Conservation (phyloP, 208 protist genomes). For the Trypanosoma caninum region DNA sequence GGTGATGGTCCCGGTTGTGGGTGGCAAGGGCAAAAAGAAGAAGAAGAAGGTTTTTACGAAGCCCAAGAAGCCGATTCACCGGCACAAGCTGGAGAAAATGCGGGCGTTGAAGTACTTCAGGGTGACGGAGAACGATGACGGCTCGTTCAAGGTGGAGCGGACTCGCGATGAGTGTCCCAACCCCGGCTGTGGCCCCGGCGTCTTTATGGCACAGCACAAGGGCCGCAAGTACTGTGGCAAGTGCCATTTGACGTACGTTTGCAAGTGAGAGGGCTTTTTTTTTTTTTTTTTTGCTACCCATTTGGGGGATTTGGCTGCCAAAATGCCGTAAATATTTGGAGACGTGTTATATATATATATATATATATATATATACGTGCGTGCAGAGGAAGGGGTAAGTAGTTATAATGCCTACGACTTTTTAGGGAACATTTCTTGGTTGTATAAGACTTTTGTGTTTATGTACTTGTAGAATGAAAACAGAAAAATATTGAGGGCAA, state of each 20-base stretch:
- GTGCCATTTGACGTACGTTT: constrained; percentile 58
- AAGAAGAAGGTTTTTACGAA: constrained; percentile 99
- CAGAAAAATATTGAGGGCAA: too few species aligned
- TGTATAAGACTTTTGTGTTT: too few species aligned
- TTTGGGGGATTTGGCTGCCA: background rate
- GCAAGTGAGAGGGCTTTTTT: constrained; percentile 13
- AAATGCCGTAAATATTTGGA: background rate
- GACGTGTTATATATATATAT: too few species aligned
- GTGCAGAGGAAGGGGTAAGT: too few species aligned
- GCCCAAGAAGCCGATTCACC: constrained; percentile 99
- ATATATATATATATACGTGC: too few species aligned
- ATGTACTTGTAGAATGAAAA: too few species aligned
- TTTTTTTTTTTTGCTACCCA: background rate
- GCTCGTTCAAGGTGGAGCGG: constrained; percentile 93
- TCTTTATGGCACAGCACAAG: constrained; percentile 95
- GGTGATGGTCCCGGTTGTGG: constrained; percentile 85
- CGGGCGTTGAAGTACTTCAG: constrained; percentile 99
- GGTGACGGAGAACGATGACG: constrained; percentile 96
- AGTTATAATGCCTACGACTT: too few species aligned
- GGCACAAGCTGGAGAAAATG: constrained; percentile 99
- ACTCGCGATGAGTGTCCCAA: constrained; percentile 84
- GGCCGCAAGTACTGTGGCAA: constrained; percentile 99
- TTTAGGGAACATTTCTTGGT: too few species aligned
- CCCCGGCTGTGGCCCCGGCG: constrained; percentile 89
- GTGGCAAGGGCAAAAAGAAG: constrained; percentile 98